A percentile compares a stretch with the other conserved stretches of the same genome.
Evolutionary conservation across 306 rosid species (phyloP).

Genomic region (Oemleria cerasiformis): DNA sequence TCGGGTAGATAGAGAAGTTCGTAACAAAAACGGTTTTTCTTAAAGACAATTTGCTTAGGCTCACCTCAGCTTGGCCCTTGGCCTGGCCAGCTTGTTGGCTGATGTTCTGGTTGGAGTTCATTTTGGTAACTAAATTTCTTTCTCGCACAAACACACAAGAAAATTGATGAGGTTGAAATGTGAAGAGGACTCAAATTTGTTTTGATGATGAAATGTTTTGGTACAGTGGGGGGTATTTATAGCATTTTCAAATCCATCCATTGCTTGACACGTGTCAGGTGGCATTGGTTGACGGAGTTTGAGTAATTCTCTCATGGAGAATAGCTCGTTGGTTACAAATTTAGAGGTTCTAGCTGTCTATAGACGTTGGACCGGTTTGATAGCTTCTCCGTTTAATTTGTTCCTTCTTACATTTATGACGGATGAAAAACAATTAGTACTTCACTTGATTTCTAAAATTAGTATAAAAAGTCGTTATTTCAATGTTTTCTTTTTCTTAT

Average conservation of each 20-base stretch:
- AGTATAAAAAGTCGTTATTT: too few relatives aligned
- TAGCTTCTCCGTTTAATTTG: too few relatives aligned
- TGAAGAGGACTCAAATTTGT: background rate
- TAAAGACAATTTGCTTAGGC: background rate
- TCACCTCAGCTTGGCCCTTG: conserved; percentile 34
- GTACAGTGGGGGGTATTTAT: conserved; percentile 5
- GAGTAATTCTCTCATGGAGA: background rate
- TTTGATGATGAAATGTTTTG: background rate
- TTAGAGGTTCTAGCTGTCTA: background rate
- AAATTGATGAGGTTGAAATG: background rate
- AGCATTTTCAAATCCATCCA: conserved; percentile 2
- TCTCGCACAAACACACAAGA: background rate
- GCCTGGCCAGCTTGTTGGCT: conserved; percentile 43
- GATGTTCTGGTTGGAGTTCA: conserved; percentile 32
- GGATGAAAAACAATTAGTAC: too few relatives aligned
- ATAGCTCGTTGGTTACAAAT: background rate
- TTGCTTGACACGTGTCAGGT: conserved; percentile 13
- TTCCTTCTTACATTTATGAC: too few relatives aligned
- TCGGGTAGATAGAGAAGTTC: background rate
- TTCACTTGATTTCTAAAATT: too few relatives aligned
- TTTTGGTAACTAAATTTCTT: conserved; percentile 18
- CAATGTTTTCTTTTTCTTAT: too few relatives aligned
- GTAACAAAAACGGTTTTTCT: too few relatives aligned
- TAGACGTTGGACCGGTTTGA: background rate
- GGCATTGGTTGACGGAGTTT: background rate